Evolutionary conservation across 208 protist genomes (phyloP), one percentile per base, ranked within the genome.

Genomic region (Lotmaria passim): DNA sequence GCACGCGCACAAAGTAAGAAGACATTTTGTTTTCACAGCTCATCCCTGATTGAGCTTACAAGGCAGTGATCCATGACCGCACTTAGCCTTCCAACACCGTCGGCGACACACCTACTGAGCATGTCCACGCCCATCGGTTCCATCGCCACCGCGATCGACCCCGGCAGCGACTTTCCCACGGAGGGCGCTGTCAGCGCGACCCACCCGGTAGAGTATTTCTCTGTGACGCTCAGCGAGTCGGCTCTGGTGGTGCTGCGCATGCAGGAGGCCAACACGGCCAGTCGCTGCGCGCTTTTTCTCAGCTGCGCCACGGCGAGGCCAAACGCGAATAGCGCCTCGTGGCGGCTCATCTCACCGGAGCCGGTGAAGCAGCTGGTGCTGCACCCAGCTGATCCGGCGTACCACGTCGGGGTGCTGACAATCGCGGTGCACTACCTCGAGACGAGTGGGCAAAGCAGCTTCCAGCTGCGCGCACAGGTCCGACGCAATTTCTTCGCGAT

Each of bases 401-500:
- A 88, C 69, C 63, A 52, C 3, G 38, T 79, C 3, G 88, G 80
- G n/a, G 6, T 46, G 14, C 66, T 93, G 10, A 91, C 85, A 59
- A 74, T 97, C 21, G 78, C 75, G 21, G 77, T 97, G n/a, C 78
- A 85, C 28, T 97, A 95, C 68, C 75, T 94, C 21, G 86, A 92
- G 51, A 46, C 52, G 10, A 93, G 75, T 48, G 92, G 92, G 39
- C 84, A 75, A 38, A 87, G 79, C 47, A 86, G 83, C 71, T 77
- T 97, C 65, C 83, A 85, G 46, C 66, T 96, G 21, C 76, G 75
- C 43, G 76, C 88, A 19, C 73, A 73, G 19, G 47, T 92, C n/a
- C 56, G 68, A 21, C 21, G 30, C 4, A 50, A 55, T 23, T 91
- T 84, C 53, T 81, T 69, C 30, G 79, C 70, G 28, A 63, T 83